Conservation (phyloP, 495 filamentous ascomycete species). For the Cercophora samala region DNA sequence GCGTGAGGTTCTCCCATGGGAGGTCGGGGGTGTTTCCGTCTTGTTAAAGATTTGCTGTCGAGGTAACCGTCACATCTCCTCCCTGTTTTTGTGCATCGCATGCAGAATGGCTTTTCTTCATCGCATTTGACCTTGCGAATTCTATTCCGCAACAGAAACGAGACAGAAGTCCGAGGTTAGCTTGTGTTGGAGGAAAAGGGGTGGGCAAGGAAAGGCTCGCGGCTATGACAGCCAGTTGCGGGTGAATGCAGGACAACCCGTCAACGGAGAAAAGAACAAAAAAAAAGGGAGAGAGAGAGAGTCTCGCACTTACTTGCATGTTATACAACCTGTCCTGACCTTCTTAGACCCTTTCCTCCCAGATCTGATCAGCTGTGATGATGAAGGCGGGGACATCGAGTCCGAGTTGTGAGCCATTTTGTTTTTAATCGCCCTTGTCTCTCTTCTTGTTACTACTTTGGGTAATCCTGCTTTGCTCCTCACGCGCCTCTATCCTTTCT, state of each 20-base stretch:
- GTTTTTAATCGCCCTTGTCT: background rate
- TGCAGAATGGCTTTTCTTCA: conserved; percentile 43
- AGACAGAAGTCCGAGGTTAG: conserved; percentile 14
- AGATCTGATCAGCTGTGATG: conserved; percentile 19
- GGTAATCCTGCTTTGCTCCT: background rate
- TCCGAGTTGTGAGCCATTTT: conserved; percentile 28
- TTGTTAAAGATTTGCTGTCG: conserved; percentile 30
- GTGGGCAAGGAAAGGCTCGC: background rate
- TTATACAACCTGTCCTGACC: conserved; percentile 38
- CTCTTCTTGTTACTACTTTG: background rate
- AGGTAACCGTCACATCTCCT: conserved; percentile 46
- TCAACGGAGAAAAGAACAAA: background rate
- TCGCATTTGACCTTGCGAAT: conserved; percentile 46
- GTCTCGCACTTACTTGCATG: conserved; percentile 35
- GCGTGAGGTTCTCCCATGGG: conserved; percentile 17
- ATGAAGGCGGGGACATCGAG: conserved; percentile 23
- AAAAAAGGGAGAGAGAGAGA: too few relatives aligned
- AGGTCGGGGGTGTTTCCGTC: too few relatives aligned
- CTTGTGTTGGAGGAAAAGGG: conserved; percentile 9
- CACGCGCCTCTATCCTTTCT: background rate
- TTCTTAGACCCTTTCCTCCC: conserved; percentile 38
- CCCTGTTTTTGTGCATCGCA: conserved; percentile 45
- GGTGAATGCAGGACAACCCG: background rate
- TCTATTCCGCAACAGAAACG: conserved; percentile 19
- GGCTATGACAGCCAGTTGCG: background rate